Percentiles rank a stretch among this genome's conserved stretches.
These are phyloP conservation scores for Emergomyces pasteurianus DNA, from an alignment of 2,329 filamentous ascomycete genomes.

Conservation along the genomic window DNA sequence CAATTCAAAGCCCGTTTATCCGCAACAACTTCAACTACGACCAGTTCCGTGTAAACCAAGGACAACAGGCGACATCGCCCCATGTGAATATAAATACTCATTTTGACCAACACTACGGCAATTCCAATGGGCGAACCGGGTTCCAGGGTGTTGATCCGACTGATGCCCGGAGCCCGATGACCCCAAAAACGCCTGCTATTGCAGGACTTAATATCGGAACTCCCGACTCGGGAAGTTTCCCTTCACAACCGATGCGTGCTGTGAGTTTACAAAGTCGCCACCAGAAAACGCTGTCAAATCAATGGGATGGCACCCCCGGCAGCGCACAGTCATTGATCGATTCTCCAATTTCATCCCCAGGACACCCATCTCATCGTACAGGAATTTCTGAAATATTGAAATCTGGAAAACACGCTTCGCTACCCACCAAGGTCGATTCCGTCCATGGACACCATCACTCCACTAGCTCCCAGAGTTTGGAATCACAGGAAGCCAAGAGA, in stretches of 20 bases:
- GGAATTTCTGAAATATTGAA: conserved; percentile 85
- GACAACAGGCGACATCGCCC: conserved; percentile 38
- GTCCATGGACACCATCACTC: conserved; percentile 31
- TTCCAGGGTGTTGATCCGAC: conserved; percentile 59
- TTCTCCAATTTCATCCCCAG: conserved; percentile 76
- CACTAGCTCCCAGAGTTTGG: conserved; percentile 40
- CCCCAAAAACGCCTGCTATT: conserved; percentile 71
- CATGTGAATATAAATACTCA: conserved; percentile 29
- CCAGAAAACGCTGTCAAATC: conserved; percentile 73
- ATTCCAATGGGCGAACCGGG: conserved; percentile 50
- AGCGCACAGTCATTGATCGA: conserved; percentile 78
- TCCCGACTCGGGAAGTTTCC: conserved; percentile 60
- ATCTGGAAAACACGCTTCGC: conserved; percentile 68
- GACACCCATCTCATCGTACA: conserved; percentile 42
- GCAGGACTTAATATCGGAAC: conserved; percentile 59
- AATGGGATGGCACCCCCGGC: conserved; percentile 79
- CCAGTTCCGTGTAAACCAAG: conserved; percentile 59
- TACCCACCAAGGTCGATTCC: conserved; percentile 72
- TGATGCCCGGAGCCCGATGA: conserved; percentile 66
- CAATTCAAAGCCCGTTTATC: conserved; percentile 82
- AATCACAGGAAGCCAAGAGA: conserved; percentile 87
- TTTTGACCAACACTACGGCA: conserved; percentile 48
- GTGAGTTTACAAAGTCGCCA: conserved; percentile 49
- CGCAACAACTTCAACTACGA: conserved; percentile 61
- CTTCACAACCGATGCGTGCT: conserved; percentile 65